These are phyloP conservation scores for Eutypella sp. DNA, from an alignment of 2,329 filamentous ascomycete genomes.

Conservation along the genomic window DNA sequence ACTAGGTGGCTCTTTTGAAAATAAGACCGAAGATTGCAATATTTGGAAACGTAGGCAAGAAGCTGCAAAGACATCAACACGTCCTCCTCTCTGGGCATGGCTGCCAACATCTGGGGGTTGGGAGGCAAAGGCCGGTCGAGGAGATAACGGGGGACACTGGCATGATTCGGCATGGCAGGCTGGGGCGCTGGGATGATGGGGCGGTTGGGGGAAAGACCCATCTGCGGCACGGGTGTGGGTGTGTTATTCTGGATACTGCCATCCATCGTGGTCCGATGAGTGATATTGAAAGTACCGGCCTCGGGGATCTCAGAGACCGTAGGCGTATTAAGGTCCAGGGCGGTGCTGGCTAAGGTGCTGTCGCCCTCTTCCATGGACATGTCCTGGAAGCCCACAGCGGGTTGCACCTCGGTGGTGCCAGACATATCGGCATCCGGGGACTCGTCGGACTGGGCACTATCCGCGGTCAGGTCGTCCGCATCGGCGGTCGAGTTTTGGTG, in stretches of 20 bases:
- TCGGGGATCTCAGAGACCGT: constrained; percentile 82
- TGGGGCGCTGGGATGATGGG: constrained; percentile 69
- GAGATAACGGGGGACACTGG: constrained; percentile 73
- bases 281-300: constrained; percentile 88
- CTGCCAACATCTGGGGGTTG: constrained; percentile 70
- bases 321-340: constrained; percentile 70
- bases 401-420: constrained; percentile 73
- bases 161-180: constrained; percentile 60
- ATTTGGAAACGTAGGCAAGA: constrained; percentile 96
- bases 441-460: constrained; percentile 76
- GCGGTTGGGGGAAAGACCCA: constrained; percentile 70
- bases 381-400: constrained; percentile 79
- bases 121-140: constrained; percentile 68
- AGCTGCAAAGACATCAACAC: constrained; percentile 97
- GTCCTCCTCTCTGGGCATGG: constrained; percentile 95
- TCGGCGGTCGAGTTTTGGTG: constrained; percentile 91
- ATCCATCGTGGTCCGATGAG: constrained; percentile 77
- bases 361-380: constrained; percentile 75
- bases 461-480: constrained; percentile 77
- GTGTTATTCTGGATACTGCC: constrained; percentile 75
- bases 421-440: constrained; percentile 74
- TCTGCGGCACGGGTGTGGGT: constrained; percentile 58
- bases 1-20: constrained; percentile 95
- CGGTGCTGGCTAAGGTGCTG: constrained; percentile 69
- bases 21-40: constrained; percentile 91